phyloP scores from a whole-genome alignment of 495 filamentous ascomycete genomes.

The Glarea lozoyensis region DNA sequence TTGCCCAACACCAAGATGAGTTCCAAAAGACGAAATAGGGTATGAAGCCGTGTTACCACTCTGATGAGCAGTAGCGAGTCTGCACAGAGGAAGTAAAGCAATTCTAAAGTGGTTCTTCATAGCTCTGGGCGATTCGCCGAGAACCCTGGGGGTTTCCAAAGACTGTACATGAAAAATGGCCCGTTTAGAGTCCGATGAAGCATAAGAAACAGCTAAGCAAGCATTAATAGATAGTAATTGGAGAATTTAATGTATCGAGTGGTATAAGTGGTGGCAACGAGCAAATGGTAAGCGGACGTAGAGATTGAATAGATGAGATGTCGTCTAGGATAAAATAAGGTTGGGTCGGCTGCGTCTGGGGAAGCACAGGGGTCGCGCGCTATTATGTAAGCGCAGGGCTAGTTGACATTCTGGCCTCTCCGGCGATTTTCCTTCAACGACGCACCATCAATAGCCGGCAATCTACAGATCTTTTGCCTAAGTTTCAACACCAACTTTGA shows the following conservation, averaged over 20 bases:
- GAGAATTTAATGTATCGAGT: too few relatives aligned
- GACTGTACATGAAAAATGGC: too few relatives aligned
- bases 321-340: constrained; percentile 5
- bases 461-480: constrained; percentile 9
- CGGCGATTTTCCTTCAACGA: constrained; percentile 3
- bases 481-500: background rate
- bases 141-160: too few relatives aligned
- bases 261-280: background rate
- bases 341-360: constrained; percentile 3
- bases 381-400: too few relatives aligned
- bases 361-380: background rate
- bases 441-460: constrained; percentile 5
- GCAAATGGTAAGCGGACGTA: background rate
- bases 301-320: background rate
- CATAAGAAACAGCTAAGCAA: background rate
- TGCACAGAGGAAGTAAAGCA: background rate
- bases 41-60: too few relatives aligned
- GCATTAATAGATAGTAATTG: too few relatives aligned
- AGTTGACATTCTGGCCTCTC: background rate
- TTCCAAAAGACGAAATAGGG: too few relatives aligned
- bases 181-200: too few relatives aligned
- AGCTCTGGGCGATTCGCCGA: background rate
- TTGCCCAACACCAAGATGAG: background rate
- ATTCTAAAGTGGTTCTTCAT: background rate
- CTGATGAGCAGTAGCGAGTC: too few relatives aligned